phyloP scores from a whole-genome alignment of 805 yeast genomes.

The Kregervanrija pseudodelftensis region DNA sequence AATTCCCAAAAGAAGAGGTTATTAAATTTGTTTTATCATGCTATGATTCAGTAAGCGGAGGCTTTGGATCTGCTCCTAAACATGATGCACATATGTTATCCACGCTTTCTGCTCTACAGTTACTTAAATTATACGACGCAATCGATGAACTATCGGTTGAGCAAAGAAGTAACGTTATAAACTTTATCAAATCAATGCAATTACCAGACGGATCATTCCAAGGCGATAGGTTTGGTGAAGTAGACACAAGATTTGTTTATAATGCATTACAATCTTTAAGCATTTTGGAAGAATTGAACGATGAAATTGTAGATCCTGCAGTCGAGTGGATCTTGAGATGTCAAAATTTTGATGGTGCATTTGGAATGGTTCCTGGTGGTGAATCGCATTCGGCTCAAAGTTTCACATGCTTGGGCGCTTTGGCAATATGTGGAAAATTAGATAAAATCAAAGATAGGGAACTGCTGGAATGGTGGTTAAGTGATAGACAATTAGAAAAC shows the following conservation, averaged over 20 bases:
- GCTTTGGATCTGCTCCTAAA: constrained; percentile 82
- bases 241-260: constrained; percentile 87
- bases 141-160: constrained; percentile 34
- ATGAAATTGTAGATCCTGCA: constrained; percentile 48
- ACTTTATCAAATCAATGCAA: constrained; percentile 40
- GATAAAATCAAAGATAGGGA: constrained; percentile 38
- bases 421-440: constrained; percentile 59
- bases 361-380: constrained; percentile 89
- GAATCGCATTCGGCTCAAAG: constrained; percentile 94
- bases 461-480: constrained; percentile 73
- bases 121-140: constrained; percentile 59
- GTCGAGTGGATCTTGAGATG: constrained; percentile 60
- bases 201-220: constrained; percentile 64
- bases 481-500: constrained; percentile 77
- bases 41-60: constrained; percentile 52
- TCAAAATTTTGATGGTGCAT: constrained; percentile 92
- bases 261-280: constrained; percentile 70
- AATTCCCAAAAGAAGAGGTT: constrained; percentile 56
- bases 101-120: constrained; percentile 82
- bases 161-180: constrained; percentile 26
- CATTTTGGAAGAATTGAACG: constrained; percentile 51
- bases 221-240: constrained; percentile 89
- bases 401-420: constrained; percentile 76
- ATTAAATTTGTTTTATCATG: constrained; percentile 65
- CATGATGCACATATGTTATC: constrained; percentile 86